Conservation (phyloP, 2,329 filamentous ascomycete genomes). For the Penicillium sp. region DNA sequence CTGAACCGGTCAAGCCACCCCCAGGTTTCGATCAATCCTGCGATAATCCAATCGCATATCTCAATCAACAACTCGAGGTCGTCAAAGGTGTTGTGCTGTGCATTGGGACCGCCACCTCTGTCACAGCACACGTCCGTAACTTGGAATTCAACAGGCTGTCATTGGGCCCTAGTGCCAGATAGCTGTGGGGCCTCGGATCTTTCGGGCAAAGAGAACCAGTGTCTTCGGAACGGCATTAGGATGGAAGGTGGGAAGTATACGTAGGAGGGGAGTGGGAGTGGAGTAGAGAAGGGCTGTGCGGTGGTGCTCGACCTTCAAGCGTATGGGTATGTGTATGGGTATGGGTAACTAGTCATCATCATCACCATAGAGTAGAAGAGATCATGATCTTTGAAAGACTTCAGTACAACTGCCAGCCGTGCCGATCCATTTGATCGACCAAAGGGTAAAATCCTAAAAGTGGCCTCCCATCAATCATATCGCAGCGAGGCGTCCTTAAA, state of each 20-base stretch:
- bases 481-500: too few relatives aligned
- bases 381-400: too few relatives aligned
- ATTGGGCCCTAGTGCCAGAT: slow-evolving; percentile 7
- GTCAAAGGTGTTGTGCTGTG: not conserved
- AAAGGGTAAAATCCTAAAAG: too few relatives aligned
- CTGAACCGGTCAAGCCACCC: not conserved
- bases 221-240: not conserved
- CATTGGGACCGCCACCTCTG: not conserved
- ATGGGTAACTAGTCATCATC: too few relatives aligned
- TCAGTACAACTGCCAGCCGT: too few relatives aligned
- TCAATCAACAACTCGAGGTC: not conserved
- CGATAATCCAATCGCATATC: too few relatives aligned
- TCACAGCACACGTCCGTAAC: slow-evolving; percentile 1
- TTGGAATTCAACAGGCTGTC: not conserved
- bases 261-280: not conserved
- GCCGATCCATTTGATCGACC: too few relatives aligned
- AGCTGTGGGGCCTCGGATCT: slow-evolving; percentile 15
- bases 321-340: too few relatives aligned
- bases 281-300: slow-evolving; percentile 1
- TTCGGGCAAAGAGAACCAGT: slow-evolving; percentile 7
- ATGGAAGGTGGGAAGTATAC: not conserved
- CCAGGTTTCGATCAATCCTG: not conserved
- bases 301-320: not conserved
- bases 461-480: too few relatives aligned
- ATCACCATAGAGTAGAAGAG: too few relatives aligned